Conservation (phyloP, 805 yeast species). For the Schwanniomyces pseudopolymorphus region DNA sequence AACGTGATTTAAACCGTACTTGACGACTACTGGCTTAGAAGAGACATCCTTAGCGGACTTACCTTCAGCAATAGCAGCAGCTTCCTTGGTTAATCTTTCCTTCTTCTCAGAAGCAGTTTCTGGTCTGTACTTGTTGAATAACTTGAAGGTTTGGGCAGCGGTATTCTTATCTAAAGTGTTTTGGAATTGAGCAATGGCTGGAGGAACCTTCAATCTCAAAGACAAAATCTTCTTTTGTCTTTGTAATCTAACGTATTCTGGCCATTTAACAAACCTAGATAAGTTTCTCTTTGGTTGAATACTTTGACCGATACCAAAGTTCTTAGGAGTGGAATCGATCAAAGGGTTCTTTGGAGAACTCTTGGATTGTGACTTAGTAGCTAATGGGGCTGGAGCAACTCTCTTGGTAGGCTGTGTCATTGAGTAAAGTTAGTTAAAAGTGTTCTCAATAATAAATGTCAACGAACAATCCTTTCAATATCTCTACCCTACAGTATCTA, state of each 20-base stretch:
- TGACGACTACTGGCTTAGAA: conserved; percentile 93
- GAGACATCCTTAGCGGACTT: conserved; percentile 95
- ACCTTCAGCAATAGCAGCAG: conserved; percentile 98
- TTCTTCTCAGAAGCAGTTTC: conserved; percentile 97
- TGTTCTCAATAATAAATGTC: conserved; percentile 21
- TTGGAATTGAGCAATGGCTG: conserved; percentile 96
- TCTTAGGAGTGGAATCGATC: conserved; percentile 75
- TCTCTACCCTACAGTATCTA: conserved; percentile 41
- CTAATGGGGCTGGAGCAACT: conserved; percentile 49
- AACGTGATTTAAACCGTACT: conserved; percentile 99
- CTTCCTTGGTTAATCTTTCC: conserved; percentile 98
- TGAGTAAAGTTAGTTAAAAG: conserved; percentile 35
- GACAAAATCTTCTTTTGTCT: conserved; percentile 97
- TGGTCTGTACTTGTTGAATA: conserved; percentile 98
- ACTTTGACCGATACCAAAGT: conserved; percentile 95
- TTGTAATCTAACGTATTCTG: conserved; percentile 96
- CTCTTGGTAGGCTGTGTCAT: conserved; percentile 59
- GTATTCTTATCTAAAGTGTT: conserved; percentile 97
- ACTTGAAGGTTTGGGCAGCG: conserved; percentile 94
- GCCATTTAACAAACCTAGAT: conserved; percentile 98
- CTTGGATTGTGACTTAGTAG: conserved; percentile 31
- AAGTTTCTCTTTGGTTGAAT: conserved; percentile 95
- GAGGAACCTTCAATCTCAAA: conserved; percentile 98
- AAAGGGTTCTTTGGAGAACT: conserved; percentile 31
- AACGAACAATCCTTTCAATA: conserved; percentile 24